Percentiles rank a stretch among this genome's conserved stretches.
Evolutionary conservation across 2,329 filamentous ascomycete genomes (phyloP).

Genomic region (Microsporum audouinii): DNA sequence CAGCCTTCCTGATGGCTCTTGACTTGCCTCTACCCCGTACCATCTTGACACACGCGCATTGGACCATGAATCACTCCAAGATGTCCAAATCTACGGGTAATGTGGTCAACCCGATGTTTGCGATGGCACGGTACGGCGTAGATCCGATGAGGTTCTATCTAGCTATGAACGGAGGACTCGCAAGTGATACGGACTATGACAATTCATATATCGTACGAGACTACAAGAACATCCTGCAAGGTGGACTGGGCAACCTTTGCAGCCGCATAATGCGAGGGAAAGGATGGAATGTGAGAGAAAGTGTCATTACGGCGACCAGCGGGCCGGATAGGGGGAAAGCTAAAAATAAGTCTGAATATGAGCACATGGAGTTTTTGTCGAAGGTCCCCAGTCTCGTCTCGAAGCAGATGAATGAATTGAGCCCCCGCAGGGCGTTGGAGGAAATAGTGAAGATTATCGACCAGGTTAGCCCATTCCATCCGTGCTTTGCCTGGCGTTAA

Average conservation of each 20-base stretch:
- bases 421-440: slow-evolving; percentile 55
- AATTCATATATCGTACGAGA: slow-evolving; percentile 62
- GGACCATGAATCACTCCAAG: slow-evolving; percentile 82
- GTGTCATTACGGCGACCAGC: slow-evolving; percentile 37
- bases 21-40: slow-evolving; percentile 65
- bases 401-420: slow-evolving; percentile 49
- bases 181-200: slow-evolving; percentile 70
- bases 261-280: slow-evolving; percentile 58
- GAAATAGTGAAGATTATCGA: slow-evolving; percentile 42
- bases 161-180: slow-evolving; percentile 64
- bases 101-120: slow-evolving; percentile 87
- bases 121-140: slow-evolving; percentile 74
- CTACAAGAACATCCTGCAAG: slow-evolving; percentile 70
- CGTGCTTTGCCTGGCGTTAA: not conserved
- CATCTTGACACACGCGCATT: slow-evolving; percentile 83
- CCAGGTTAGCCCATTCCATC: slow-evolving; percentile 5
- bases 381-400: slow-evolving; percentile 35
- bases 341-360: slow-evolving; percentile 18
- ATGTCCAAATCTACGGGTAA: slow-evolving; percentile 97
- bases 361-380: slow-evolving; percentile 34
- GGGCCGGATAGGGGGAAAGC: not conserved
- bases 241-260: slow-evolving; percentile 68
- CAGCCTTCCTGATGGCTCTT: slow-evolving; percentile 83
- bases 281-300: slow-evolving; percentile 55
- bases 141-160: slow-evolving; percentile 88